Percentiles rank a stretch among this genome's conserved stretches.
These are phyloP conservation scores for Cunninghamia lanceolata DNA, from an alignment of 75 land plant genomes.

Conservation along the genomic window DNA sequence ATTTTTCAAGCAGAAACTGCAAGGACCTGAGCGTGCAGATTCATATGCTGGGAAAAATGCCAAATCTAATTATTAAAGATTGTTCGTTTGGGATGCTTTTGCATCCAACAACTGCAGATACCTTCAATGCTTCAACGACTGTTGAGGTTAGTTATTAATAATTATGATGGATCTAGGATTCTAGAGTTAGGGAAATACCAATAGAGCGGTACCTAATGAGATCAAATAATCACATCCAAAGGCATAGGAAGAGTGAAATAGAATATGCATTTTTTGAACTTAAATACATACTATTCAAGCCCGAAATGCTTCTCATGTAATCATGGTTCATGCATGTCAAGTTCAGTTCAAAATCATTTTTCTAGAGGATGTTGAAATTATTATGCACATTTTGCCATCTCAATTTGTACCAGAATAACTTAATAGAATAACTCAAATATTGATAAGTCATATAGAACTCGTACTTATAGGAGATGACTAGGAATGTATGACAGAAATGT, in stretches of 20 bases:
- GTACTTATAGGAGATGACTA: too few relatives aligned
- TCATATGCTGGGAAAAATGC: background rate
- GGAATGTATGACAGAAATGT: too few relatives aligned
- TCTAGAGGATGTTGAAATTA: too few relatives aligned
- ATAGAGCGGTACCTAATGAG: background rate
- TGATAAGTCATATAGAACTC: too few relatives aligned
- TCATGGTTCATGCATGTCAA: background rate
- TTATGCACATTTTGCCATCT: background rate
- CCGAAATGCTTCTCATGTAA: background rate
- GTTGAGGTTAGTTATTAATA: background rate
- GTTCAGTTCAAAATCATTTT: background rate
- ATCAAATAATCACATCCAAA: background rate
- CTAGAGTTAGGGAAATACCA: background rate
- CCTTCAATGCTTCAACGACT: background rate
- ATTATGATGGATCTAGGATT: background rate
- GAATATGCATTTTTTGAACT: background rate
- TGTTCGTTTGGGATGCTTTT: background rate
- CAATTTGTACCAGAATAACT: background rate
- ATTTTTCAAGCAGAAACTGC: background rate
- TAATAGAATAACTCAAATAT: background rate
- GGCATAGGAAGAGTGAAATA: background rate
- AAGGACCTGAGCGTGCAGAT: background rate
- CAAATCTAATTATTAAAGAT: background rate
- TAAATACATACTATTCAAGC: background rate
- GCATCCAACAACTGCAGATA: background rate